Conservation (phyloP, 2,329 filamentous ascomycete genomes). For the Fusarium pseudograminearum region DNA sequence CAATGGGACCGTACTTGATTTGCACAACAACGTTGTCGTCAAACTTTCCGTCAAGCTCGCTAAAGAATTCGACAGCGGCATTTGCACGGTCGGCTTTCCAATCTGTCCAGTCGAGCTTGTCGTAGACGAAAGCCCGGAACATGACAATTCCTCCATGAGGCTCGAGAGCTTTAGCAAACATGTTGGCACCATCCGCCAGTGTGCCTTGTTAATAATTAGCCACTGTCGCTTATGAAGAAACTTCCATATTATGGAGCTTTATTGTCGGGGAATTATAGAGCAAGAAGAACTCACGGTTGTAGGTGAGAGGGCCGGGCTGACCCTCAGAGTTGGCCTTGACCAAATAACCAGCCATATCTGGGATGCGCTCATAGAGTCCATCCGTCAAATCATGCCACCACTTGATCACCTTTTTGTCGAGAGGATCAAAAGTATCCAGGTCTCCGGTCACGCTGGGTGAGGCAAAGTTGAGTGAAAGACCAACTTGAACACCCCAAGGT, state of each 20-base stretch:
- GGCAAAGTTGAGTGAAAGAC: slow-evolving; percentile 76
- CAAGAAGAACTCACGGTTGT: slow-evolving; percentile 60
- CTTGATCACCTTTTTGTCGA: slow-evolving; percentile 68
- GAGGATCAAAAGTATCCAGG: slow-evolving; percentile 72
- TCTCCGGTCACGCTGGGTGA: slow-evolving; percentile 69
- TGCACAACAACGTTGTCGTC: slow-evolving; percentile 78
- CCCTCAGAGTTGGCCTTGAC: slow-evolving; percentile 80
- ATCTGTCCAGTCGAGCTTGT: slow-evolving; percentile 67
- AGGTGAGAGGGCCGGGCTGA: slow-evolving; percentile 75
- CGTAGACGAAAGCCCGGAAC: slow-evolving; percentile 80
- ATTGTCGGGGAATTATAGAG: rapidly evolving
- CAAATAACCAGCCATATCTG: slow-evolving; percentile 76
- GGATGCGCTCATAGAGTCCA: slow-evolving; percentile 69
- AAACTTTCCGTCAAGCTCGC: slow-evolving; percentile 72
- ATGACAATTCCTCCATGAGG: slow-evolving; percentile 73
- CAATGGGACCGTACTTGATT: slow-evolving; percentile 80
- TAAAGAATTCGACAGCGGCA: slow-evolving; percentile 75
- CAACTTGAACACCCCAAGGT: slow-evolving; percentile 74
- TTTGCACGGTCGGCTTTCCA: slow-evolving; percentile 73
- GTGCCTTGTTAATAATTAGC: slow-evolving; percentile 57
- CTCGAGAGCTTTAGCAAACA: slow-evolving; percentile 71
- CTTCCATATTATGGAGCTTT: background rate
- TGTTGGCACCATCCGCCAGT: slow-evolving; percentile 57
- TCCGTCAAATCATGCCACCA: slow-evolving; percentile 74
- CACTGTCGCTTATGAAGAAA: background rate